These are phyloP conservation scores for Clavulina sp. DNA, from an alignment of 768 basidiomycete genomes.

Conservation along the genomic window DNA sequence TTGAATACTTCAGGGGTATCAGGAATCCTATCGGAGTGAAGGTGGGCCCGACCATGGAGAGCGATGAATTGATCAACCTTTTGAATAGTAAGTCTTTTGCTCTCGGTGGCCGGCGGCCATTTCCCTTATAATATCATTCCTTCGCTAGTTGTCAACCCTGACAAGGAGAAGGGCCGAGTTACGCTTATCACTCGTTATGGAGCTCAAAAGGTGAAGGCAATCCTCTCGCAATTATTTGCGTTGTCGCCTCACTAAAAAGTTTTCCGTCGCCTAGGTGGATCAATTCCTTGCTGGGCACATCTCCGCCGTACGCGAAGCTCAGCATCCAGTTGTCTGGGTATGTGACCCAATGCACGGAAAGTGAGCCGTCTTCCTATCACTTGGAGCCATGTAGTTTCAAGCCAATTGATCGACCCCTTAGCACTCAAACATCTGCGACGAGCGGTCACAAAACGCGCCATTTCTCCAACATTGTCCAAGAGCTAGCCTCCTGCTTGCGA, in stretches of 20 bases:
- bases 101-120: background rate
- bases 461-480: conserved; percentile 75
- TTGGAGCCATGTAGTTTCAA: background rate
- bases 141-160: conserved; percentile 63
- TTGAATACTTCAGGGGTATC: conserved; percentile 88
- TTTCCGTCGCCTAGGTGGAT: conserved; percentile 37
- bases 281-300: conserved; percentile 66
- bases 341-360: conserved; percentile 99
- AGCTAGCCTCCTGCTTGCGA: conserved; percentile 62
- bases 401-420: conserved; percentile 18
- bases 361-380: conserved; percentile 28
- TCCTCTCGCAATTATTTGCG: background rate
- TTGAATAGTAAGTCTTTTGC: conserved; percentile 27
- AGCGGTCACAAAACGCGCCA: conserved; percentile 78
- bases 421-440: conserved; percentile 57
- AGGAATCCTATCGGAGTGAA: conserved; percentile 93
- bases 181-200: conserved; percentile 91
- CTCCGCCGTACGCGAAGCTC: conserved; percentile 53
- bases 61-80: conserved; percentile 57
- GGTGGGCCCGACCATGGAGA: conserved; percentile 74
- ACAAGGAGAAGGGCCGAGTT: conserved; percentile 64
- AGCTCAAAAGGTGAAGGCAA: conserved; percentile 45
- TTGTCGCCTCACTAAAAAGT: background rate
- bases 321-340: conserved; percentile 83
- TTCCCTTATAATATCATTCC: background rate